These are phyloP conservation scores for Candida tunisiensis DNA, from an alignment of 1,139 yeast genomes.

Conservation along the genomic window DNA sequence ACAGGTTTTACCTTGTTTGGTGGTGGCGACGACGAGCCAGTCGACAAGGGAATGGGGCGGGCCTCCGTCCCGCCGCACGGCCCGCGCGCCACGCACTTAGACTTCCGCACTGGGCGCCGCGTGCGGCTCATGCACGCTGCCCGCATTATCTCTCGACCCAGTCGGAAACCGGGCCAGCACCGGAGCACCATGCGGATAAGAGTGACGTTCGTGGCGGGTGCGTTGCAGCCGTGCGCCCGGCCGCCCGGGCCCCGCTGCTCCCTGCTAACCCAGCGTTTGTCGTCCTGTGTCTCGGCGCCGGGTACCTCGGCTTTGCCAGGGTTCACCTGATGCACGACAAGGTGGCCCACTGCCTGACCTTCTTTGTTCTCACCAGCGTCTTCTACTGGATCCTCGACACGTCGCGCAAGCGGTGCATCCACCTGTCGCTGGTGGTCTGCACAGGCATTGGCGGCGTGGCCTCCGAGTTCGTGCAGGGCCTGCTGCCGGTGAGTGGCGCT, in stretches of 20 bases:
- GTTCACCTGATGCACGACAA: slow-evolving; percentile 34
- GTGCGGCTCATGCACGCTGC: no score
- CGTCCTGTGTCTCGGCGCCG: slow-evolving; percentile 11
- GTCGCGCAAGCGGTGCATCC: slow-evolving; percentile 22
- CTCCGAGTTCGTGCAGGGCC: slow-evolving; percentile 34
- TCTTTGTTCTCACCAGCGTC: slow-evolving; percentile 31
- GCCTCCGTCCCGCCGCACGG: no score
- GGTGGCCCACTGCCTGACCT: slow-evolving; percentile 31
- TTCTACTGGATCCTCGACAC: slow-evolving; percentile 40
- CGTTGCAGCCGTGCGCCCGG: no score
- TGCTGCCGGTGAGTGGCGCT: slow-evolving; percentile 11
- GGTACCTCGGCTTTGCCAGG: slow-evolving; percentile 35
- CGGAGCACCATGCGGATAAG: no score
- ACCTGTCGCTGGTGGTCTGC: slow-evolving; percentile 28
- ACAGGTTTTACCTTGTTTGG: no score
- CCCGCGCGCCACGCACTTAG: no score
- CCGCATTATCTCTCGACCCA: no score
- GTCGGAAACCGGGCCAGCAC: no score
- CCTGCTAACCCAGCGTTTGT: slow-evolving; percentile 12
- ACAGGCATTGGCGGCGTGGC: slow-evolving; percentile 29
- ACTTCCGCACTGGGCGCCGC: no score
- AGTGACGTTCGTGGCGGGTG: no score
- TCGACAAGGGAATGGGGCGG: no score
- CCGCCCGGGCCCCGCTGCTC: slow-evolving; percentile 7
- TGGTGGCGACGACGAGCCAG: no score